Evolutionary conservation across 2,329 filamentous ascomycete species (phyloP).

Genomic region (Trichophyton verrucosum): DNA sequence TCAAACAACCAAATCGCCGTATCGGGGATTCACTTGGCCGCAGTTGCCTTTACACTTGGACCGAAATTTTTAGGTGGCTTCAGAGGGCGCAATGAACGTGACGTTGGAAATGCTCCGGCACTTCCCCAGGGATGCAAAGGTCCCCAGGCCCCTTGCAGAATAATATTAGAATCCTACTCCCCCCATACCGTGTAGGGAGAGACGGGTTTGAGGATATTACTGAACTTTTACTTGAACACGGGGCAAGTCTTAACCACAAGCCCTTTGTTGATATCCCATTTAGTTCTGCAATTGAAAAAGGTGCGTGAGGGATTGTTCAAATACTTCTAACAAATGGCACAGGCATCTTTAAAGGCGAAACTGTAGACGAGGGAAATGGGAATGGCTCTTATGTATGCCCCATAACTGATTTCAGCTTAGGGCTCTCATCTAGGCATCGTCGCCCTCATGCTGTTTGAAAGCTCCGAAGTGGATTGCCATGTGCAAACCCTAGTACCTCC

Average conservation of each 20-base stretch:
- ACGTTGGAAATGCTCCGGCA: background rate
- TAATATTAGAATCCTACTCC: background rate
- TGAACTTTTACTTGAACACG: background rate
- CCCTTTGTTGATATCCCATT: background rate
- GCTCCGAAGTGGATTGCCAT: background rate
- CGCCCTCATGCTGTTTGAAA: background rate
- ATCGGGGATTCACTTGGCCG: background rate
- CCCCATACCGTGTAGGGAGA: background rate
- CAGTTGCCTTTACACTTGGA: background rate
- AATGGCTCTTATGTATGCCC: background rate
- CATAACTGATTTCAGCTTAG: background rate
- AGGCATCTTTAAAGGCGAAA: background rate
- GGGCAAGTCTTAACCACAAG: background rate
- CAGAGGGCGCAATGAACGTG: slow-evolving; percentile 1
- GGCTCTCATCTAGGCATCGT: background rate
- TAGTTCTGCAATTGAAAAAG: background rate
- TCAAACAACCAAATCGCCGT: background rate
- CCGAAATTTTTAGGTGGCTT: background rate
- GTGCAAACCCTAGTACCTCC: background rate
- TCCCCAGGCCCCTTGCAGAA: background rate
- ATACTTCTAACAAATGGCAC: background rate
- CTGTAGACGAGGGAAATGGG: background rate
- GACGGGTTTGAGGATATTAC: background rate
- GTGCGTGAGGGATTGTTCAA: background rate
- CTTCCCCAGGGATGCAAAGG: background rate